A percentile compares a stretch with the other conserved stretches of the same genome.
These are phyloP conservation scores for Sarocladium oryzae DNA, from an alignment of 2,329 filamentous ascomycete species.

Conservation along the genomic window DNA sequence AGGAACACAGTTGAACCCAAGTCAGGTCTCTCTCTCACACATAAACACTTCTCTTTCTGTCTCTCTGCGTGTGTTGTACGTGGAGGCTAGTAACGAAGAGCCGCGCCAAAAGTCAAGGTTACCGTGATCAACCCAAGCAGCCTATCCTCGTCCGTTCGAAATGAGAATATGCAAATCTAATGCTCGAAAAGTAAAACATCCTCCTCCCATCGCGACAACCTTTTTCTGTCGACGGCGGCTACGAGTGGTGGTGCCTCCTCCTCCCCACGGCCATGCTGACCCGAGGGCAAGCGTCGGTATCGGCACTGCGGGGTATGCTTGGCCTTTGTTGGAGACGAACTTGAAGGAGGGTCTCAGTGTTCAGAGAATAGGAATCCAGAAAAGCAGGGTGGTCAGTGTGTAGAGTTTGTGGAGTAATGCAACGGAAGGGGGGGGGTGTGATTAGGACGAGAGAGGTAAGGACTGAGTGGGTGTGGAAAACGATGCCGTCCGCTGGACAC, in stretches of 20 bases:
- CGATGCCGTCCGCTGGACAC: no score
- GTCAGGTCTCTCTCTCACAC: no score
- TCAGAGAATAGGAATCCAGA: background rate
- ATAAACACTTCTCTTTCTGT: no score
- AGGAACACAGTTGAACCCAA: background rate
- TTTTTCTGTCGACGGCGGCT: background rate
- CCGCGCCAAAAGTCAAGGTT: constrained; percentile 4
- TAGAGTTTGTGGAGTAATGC: no score
- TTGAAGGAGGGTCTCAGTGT: no score
- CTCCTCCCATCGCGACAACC: background rate
- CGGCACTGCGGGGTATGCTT: constrained; percentile 5
- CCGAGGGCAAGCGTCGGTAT: constrained; percentile 7
- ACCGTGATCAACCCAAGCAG: background rate
- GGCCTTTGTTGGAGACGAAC: no score
- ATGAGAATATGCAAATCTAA: no score
- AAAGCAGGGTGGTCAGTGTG: no score
- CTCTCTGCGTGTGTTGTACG: background rate
- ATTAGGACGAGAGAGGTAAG: background rate
- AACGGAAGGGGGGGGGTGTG: no score
- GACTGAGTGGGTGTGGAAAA: background rate
- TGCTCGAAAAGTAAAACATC: no score
- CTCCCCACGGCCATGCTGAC: constrained; percentile 3
- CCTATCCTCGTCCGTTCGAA: constrained; percentile 8
- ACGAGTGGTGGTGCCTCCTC: background rate
- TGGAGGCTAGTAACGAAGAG: background rate